Evolutionary conservation across 352 stramenopile species (phyloP), one percentile per base, ranked within the genome.

Genomic region (Phytopythium ostracodes): DNA sequence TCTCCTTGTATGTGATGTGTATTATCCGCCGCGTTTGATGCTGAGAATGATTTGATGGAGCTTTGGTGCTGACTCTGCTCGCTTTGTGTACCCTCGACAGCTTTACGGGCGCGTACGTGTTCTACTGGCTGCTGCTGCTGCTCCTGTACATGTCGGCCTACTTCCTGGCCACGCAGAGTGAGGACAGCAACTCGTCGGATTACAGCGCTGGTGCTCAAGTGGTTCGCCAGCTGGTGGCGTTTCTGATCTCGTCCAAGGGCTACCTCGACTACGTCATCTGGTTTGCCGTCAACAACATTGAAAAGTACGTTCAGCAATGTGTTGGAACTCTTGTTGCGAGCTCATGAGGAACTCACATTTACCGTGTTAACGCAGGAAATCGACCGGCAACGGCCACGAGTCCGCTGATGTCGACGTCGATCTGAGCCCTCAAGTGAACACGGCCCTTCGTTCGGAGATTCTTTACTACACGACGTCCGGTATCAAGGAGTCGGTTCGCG

Each of bases 61-160:
- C 27, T 22, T 61, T 22, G 43, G 31, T 70, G 36, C 67, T 59
- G 46, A 52, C 36, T 22, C n/a, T n/a, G 9, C 55, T 25, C 42
- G 24, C 17, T 57, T 15, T 50, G 18, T 60, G 7, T 5, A 66
- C 14, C 50, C 10, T 62, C 7, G 62, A 20, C 52, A 92, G 82
- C 60, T 96, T 96, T 59, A 93, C 80, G 0, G 87, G 87, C 31
- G 87, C 87, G 27, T 92, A 93, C 59, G 87, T 96, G 15, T 96
- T 96, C 65, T 96, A 96, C 69, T 96, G 87, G 87, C 72, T 96
- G 38, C 76, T 96, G 7, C 58, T 96, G 54, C 65, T 96, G 20
- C 67, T 96, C 24, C 65, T 96, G 62, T 96, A 94, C 81, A 96
- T 96, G 87, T 94, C 78, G 63, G 86, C 87, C n/a, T 96, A 94